Base-by-base conservation (phyloP, 2,329 filamentous ascomycete species). In the Diaporthe nobilis region DNA sequence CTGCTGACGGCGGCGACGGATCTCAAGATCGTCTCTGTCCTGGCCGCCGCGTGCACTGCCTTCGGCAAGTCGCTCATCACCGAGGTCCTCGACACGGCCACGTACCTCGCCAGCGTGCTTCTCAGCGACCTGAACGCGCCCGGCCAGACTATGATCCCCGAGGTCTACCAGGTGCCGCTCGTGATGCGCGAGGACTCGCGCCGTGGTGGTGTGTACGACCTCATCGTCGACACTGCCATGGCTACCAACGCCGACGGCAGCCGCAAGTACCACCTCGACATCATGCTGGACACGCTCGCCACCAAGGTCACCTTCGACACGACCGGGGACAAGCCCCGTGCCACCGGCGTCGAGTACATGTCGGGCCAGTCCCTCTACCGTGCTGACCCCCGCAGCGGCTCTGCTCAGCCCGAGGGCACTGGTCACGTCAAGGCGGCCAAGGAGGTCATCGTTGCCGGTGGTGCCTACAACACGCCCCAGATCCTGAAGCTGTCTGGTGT, bases 121-220 rank as follows among this genome's bases (percentile, higher is more conserved):
- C 61, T 75, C 17, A 71, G 71, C 51, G 74, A 77, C 61, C 63
- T 77, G 47, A 77, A 77, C 65, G 72, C 73, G 60, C 75, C 81
- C 0, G 61, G 67, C 0, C 87, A 90, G 47, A 90, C 92, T 80
- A 81, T 81, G 25, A 78, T 82, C 4, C 84, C 86, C 51, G 87
- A 85, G 2, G 83, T 89, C 55, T 92, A 88, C 81, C 90, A 90
- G 78, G 85, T 90, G 17, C 88, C 89, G 13, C 79, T 90, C 42
- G 85, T 85, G 1, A 85, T 87, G 49, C 81, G 84, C 75, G 80
- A 82, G 4, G 82, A 82, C 73, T 85, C 83, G 58, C 87, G 88
- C 22, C 86, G 82, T 42, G 85, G 15, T 55, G 73, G 58, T 47
- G 75, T 13, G 49, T 65, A 63, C 31, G 58, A 73, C 44, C 60